phyloP scores from a whole-genome alignment of 2,329 filamentous ascomycete species.

The Pseudogymnoascus sp. region DNA sequence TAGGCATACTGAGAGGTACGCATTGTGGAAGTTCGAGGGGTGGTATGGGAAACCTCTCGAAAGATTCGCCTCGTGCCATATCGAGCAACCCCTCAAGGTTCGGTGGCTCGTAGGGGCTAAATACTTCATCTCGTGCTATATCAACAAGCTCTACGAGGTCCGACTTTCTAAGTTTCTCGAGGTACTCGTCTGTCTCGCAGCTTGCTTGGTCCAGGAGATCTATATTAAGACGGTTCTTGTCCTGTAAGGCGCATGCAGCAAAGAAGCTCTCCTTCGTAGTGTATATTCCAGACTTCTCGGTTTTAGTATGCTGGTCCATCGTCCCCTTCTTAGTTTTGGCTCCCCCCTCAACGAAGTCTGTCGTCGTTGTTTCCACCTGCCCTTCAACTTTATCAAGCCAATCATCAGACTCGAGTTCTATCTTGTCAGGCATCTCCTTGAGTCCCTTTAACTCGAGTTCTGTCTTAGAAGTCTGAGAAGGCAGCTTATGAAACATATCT shows the following conservation, averaged over 20 bases:
- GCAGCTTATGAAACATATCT: neutral
- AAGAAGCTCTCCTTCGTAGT: too few species aligned
- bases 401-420: neutral
- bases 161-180: neutral
- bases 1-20: neutral
- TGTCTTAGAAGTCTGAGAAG: neutral
- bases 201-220: too few species aligned
- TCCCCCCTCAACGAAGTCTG: neutral
- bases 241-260: too few species aligned
- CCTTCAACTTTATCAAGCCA: neutral
- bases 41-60: too few species aligned
- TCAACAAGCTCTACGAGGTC: neutral
- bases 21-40: too few species aligned
- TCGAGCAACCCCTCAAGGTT: neutral
- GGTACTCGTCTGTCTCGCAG: neutral
- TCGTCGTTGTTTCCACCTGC: neutral
- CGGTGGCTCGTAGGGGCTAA: neutral
- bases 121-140: neutral
- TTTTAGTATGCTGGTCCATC: too few species aligned
- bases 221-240: too few species aligned
- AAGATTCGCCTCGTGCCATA: neutral
- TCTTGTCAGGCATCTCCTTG: neutral
- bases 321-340: too few species aligned
- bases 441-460: neutral
- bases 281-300: too few species aligned